phyloP scores from a whole-genome alignment of 129 eudicot species.

The Kitagawia praeruptora region DNA sequence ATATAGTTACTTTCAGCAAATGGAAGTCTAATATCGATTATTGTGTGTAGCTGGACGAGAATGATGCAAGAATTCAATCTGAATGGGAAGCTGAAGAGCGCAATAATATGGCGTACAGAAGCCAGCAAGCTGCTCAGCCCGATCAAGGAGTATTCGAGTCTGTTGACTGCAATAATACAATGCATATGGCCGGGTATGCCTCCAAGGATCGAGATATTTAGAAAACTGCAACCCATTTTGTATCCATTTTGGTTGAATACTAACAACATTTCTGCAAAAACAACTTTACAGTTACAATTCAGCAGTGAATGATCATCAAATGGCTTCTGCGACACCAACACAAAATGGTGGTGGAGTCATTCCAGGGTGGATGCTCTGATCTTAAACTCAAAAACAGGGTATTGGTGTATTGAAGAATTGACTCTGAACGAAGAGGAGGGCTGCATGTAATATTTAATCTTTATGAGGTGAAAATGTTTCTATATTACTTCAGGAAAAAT shows the following conservation, averaged over 20 bases:
- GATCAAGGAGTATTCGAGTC: conserved; percentile 10
- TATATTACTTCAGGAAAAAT: not conserved
- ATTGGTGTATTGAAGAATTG: not conserved
- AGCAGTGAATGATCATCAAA: not conserved
- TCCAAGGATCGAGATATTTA: not conserved
- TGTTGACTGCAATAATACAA: conserved; percentile 8
- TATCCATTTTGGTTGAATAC: not conserved
- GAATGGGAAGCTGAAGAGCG: conserved; percentile 16
- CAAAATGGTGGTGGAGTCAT: not conserved
- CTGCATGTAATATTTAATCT: not conserved
- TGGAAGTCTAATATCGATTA: not conserved
- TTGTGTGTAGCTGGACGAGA: conserved; percentile 10
- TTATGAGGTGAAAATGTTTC: not conserved
- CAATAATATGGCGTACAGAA: conserved; percentile 2
- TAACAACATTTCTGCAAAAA: not conserved
- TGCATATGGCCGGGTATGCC: conserved; percentile 11
- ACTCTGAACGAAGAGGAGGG: not conserved
- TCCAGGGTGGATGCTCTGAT: conserved; percentile 8
- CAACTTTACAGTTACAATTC: not conserved
- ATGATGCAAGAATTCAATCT: not conserved
- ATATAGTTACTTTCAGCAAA: not conserved
- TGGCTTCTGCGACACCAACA: not conserved
- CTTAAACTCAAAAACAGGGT: not conserved
- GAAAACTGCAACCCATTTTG: not conserved
- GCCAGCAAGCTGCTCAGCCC: conserved; percentile 11